Evolutionary conservation across 257 asterid species (phyloP).

Genomic region (Solanum lycopersicoides): DNA sequence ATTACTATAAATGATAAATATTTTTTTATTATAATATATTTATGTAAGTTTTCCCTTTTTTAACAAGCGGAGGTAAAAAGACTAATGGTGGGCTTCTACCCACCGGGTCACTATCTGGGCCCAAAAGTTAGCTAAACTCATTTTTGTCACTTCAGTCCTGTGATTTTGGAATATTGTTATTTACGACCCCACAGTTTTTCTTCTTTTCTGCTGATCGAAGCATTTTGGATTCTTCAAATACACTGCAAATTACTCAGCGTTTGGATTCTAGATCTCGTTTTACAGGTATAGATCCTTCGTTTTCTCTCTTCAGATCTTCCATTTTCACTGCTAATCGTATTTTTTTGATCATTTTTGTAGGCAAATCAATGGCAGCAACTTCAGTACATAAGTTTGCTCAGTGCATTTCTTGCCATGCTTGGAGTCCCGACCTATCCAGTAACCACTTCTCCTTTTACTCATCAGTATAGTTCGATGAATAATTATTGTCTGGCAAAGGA

Average conservation of each 20-base stretch:
- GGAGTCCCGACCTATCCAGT: slow-evolving; percentile 96
- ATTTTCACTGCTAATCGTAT: neutral
- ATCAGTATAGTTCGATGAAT: neutral
- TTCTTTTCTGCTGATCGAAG: neutral
- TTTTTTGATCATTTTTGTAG: neutral
- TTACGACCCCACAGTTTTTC: neutral
- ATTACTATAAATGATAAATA: too few species aligned
- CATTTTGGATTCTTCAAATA: neutral
- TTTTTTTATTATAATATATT: too few species aligned
- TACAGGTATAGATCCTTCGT: slow-evolving; percentile 4
- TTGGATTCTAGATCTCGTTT: neutral
- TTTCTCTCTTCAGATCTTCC: neutral
- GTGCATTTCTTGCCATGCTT: slow-evolving; percentile 86
- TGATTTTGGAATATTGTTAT: neutral
- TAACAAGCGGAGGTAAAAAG: neutral
- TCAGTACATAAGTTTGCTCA: slow-evolving; percentile 80
- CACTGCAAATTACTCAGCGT: neutral
- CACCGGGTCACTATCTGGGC: neutral
- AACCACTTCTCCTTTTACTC: neutral
- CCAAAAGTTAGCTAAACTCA: neutral
- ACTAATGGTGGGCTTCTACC: neutral
- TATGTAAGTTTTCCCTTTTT: too few species aligned
- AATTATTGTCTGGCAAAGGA: neutral
- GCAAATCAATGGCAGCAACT: slow-evolving; percentile 59
- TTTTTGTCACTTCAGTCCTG: neutral